Evolutionary conservation across 495 filamentous ascomycete species (phyloP).

Genomic region (Neurospora sp.): DNA sequence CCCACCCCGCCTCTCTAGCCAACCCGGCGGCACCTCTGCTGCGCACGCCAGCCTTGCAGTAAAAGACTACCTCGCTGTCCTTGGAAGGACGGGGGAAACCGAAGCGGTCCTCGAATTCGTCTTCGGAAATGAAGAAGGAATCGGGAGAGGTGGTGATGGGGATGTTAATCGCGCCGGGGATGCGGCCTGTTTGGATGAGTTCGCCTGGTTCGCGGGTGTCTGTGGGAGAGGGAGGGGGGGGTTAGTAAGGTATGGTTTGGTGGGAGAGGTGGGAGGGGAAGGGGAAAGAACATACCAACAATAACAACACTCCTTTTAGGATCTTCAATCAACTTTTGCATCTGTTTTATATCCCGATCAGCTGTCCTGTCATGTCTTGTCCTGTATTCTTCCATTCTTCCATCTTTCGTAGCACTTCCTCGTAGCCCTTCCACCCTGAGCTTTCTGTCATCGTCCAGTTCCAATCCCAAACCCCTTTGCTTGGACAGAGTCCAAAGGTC

Average conservation of each 20-base stretch:
- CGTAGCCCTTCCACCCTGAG: too few species aligned
- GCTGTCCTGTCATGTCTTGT: too few species aligned
- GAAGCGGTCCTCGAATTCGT: conserved; percentile 70
- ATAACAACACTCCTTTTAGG: conserved; percentile 6
- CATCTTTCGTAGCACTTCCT: too few species aligned
- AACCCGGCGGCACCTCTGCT: conserved; percentile 70
- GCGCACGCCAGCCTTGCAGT: conserved; percentile 86
- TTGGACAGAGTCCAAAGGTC: too few species aligned
- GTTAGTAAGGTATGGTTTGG: too few species aligned
- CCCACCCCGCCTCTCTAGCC: conserved; percentile 68
- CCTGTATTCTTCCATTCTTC: too few species aligned
- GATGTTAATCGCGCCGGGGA: conserved; percentile 71
- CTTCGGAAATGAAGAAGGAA: conserved; percentile 57
- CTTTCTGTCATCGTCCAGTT: too few species aligned
- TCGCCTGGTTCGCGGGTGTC: conserved; percentile 87
- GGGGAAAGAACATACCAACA: conserved; percentile 19
- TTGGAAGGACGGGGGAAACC: conserved; percentile 53
- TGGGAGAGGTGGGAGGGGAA: too few species aligned
- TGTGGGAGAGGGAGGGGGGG: too few species aligned
- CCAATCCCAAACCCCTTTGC: too few species aligned
- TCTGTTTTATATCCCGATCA: background rate
- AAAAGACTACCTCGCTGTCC: conserved; percentile 64
- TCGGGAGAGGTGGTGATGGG: conserved; percentile 70
- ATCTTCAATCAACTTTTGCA: conserved; percentile 11
- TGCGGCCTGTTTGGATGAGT: conserved; percentile 54